Evolutionary conservation across 495 filamentous ascomycete species (phyloP), one percentile per base, ranked within the genome.

Genomic region (Annulohypoxylon stygium): DNA sequence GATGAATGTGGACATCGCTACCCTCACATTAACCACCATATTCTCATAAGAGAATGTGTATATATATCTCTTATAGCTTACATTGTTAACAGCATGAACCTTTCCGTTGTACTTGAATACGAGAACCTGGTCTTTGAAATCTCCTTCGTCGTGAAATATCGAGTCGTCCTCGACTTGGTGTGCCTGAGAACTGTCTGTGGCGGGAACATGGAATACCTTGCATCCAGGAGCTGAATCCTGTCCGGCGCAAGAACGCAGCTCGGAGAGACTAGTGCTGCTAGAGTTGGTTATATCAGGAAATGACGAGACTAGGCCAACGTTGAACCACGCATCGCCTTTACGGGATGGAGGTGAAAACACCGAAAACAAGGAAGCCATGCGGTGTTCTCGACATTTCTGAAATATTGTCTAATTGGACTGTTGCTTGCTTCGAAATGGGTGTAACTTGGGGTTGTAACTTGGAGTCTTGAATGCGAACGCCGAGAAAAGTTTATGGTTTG

Each of bases 1-100:
- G 87, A 81, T 4, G 87, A 87, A 74, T 90, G 88, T 4, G 88
- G 88, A 64, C 88, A 90, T 86, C 86, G 83, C 88, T 90, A 61
- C 33, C 61, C 63, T 14, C 50, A 18, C 16, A 30, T 75, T 70
- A 63, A 61, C 51, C 37, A 39, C 71, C 41, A 76, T 51, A 30
- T 79, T 53, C 12, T 63, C 37, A 14, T 16, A 53, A 26, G 66
- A 63, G 20, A 12, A 47, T 33, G 16, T 65, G 39, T 36, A 2
- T 20, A 55, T 33, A 48, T 33, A 20, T 16, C 12, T 58, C n/a
- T 33, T 45, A 62, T 34, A 7, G 82, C 86, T 80, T 72, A 89
- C 88, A 79, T 90, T 87, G 54, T 89, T 87, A 55, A 90, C 81
- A 5, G 88, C 88, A 75, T 90, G 87, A 12, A 89, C 67, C 61